A percentile compares a stretch with the other conserved stretches of the same genome.
phyloP scores from a whole-genome alignment of 176 grass and related monocot species.

The Musa schizocarpa region DNA sequence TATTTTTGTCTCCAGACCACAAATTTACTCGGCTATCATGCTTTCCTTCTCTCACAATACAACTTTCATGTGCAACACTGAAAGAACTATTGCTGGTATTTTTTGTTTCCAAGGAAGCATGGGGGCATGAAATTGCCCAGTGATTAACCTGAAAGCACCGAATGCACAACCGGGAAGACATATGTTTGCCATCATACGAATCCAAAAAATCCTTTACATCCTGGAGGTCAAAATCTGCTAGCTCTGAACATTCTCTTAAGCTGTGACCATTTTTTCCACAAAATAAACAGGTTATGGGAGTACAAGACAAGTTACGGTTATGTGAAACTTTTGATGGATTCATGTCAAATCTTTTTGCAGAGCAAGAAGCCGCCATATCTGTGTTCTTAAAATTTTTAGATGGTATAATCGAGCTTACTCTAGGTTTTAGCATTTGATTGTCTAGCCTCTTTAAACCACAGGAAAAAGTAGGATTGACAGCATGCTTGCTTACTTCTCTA shows the following conservation, averaged over 20 bases:
- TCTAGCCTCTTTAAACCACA: constrained; percentile 25
- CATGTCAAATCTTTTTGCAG: constrained; percentile 67
- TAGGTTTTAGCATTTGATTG: constrained; percentile 39
- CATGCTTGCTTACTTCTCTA: neutral
- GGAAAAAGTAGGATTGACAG: neutral
- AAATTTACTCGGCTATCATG: constrained; percentile 9
- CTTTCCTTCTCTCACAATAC: constrained; percentile 11
- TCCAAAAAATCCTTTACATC: neutral
- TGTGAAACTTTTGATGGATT: constrained; percentile 32
- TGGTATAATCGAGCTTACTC: constrained; percentile 37
- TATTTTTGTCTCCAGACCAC: constrained; percentile 9
- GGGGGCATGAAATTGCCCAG: constrained; percentile 15
- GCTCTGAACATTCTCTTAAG: constrained; percentile 6
- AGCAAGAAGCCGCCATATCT: constrained; percentile 59
- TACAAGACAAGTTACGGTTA: neutral
- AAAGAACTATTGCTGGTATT: neutral
- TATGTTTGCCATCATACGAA: constrained; percentile 1
- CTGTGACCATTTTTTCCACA: constrained; percentile 10
- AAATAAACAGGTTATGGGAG: constrained; percentile 8
- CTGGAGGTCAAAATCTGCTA: neutral
- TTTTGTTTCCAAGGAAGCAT: constrained; percentile 6
- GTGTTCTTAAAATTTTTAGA: constrained; percentile 46
- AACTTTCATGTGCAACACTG: constrained; percentile 9
- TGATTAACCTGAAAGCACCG: constrained; percentile 12
- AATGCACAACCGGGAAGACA: neutral